A percentile compares a stretch with the other conserved stretches of the same genome.
Conservation (phyloP, 257 asterid species). For the Solanum chaucha region DNA sequence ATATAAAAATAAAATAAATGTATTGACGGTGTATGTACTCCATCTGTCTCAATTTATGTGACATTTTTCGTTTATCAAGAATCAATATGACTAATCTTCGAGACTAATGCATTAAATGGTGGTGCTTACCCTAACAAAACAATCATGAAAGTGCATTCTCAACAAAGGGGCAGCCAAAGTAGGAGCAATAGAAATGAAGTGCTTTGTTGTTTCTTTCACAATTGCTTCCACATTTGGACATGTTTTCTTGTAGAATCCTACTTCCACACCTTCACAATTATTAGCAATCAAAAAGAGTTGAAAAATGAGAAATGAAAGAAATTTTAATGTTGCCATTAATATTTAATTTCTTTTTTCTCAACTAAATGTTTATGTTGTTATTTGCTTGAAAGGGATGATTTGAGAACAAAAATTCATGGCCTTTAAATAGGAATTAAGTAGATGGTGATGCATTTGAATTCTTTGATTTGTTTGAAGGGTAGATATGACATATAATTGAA, state of each 20-base stretch:
- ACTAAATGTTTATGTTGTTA: neutral
- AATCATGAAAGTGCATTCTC: neutral
- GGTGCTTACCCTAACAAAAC: neutral
- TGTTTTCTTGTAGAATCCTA: constrained; percentile 14
- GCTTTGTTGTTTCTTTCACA: constrained; percentile 5
- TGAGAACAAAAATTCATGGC: neutral
- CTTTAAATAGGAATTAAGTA: neutral
- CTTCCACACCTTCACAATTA: constrained; percentile 16
- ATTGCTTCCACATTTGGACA: constrained; percentile 20
- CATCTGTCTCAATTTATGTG: neutral
- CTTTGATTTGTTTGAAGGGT: neutral
- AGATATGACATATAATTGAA: neutral
- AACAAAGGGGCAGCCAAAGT: neutral
- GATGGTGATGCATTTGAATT: neutral
- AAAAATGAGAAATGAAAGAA: constrained; percentile 8
- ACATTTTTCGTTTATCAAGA: no score
- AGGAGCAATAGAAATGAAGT: constrained; percentile 12
- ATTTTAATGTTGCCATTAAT: constrained; percentile 21
- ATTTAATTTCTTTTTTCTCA: neutral
- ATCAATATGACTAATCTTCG: no score
- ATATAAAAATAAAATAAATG: no score
- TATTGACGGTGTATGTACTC: no score
- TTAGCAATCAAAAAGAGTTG: neutral
- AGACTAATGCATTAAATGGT: no score
- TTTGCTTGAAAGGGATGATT: neutral